Conservation (phyloP, 106 monocot species). For the Dendrobium nobile region DNA sequence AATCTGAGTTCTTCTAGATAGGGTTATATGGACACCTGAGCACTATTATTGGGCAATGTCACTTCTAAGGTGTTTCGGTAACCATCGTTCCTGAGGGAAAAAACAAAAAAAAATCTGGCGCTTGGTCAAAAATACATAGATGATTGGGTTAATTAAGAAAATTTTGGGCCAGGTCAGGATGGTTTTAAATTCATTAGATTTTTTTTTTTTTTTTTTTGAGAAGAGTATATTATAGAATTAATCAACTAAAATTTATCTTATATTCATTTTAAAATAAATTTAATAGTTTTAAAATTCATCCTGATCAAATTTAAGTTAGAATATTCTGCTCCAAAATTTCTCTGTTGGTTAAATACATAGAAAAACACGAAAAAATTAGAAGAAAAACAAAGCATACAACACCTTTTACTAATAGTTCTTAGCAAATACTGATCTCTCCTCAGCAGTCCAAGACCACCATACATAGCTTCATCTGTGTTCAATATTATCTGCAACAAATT, state of each 20-base stretch:
- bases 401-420: conserved; percentile 66
- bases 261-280: too few species aligned
- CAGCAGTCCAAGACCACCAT: conserved; percentile 62
- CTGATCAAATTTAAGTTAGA: too few species aligned
- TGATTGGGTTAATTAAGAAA: too few species aligned
- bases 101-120: background rate
- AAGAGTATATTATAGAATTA: too few species aligned
- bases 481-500: conserved; percentile 48
- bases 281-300: too few species aligned
- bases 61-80: conserved; percentile 53
- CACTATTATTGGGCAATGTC: conserved; percentile 58
- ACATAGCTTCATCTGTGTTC: conserved; percentile 70
- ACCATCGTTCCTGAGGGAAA: conserved; percentile 57
- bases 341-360: background rate
- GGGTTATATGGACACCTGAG: conserved; percentile 45
- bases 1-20: background rate
- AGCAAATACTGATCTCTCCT: conserved; percentile 27
- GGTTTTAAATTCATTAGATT: too few species aligned
- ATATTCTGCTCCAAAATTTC: too few species aligned
- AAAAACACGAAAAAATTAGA: background rate
- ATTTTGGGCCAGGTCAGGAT: too few species aligned
- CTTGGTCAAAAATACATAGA: too few species aligned
- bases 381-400: background rate
- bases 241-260: too few species aligned
- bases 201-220: too few species aligned